These are phyloP conservation scores for Podospora pseudoanserina DNA, from an alignment of 495 filamentous ascomycete genomes.

Conservation along the genomic window DNA sequence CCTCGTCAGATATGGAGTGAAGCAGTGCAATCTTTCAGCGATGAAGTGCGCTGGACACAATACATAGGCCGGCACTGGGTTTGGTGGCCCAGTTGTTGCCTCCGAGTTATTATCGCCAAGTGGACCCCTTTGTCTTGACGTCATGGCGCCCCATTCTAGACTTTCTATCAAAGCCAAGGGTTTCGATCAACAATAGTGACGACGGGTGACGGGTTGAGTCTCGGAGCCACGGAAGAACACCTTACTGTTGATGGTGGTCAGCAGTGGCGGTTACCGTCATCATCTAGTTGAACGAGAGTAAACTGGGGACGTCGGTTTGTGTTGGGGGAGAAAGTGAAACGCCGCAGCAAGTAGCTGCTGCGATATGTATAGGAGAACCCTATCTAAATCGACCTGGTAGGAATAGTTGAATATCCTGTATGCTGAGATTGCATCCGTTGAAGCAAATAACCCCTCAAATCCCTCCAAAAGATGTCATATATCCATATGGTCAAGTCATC, in stretches of 20 bases:
- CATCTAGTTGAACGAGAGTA: neutral
- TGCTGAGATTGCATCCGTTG: neutral
- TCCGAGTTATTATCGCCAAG: neutral
- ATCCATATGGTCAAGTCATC: neutral
- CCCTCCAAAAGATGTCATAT: neutral
- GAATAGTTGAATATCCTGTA: neutral
- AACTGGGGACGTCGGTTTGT: neutral
- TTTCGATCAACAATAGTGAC: neutral
- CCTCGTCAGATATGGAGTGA: too few species aligned
- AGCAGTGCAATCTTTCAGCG: too few species aligned
- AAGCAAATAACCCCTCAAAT: neutral
- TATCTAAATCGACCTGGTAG: neutral
- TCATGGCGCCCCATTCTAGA: neutral
- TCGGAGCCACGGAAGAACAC: neutral
- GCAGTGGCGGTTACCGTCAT: too few species aligned
- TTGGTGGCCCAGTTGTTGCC: neutral
- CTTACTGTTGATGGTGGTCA: too few species aligned
- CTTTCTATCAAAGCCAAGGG: neutral
- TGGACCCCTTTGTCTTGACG: neutral
- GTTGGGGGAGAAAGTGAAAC: neutral
- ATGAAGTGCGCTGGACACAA: too few species aligned
- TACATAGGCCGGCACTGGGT: too few species aligned
- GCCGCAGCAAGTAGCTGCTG: neutral
- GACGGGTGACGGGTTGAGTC: neutral
- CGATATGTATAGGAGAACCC: neutral